These are phyloP conservation scores for Micractinium conductrix DNA, from an alignment of 139 green algal species.

Conservation along the genomic window DNA sequence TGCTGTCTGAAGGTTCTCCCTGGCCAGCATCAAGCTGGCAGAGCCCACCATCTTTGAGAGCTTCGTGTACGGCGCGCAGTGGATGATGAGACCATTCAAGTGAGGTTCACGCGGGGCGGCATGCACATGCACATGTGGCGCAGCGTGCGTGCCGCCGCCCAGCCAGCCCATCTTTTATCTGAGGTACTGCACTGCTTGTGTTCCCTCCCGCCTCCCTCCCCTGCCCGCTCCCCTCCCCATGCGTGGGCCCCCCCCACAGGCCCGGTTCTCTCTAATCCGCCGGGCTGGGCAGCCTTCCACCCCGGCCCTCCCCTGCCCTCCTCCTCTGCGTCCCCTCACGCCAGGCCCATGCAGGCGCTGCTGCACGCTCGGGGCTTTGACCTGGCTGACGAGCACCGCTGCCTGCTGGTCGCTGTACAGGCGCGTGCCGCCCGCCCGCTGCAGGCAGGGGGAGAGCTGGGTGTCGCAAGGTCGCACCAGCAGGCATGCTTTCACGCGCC, in stretches of 20 bases:
- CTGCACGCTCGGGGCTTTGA: slow-evolving; percentile 29
- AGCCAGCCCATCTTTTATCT: too few species aligned
- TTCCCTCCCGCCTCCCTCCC: neutral
- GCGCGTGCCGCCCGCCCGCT: too few species aligned
- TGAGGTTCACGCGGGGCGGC: too few species aligned
- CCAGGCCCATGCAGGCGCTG: slow-evolving; percentile 34
- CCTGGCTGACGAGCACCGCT: slow-evolving; percentile 30
- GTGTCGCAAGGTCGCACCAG: too few species aligned
- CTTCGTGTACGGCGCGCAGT: slow-evolving; percentile 43
- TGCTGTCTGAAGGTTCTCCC: slow-evolving; percentile 13
- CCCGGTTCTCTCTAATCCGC: too few species aligned
- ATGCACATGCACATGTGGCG: too few species aligned
- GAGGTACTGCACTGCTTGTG: too few species aligned
- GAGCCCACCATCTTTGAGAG: slow-evolving; percentile 33
- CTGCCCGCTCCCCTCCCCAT: neutral
- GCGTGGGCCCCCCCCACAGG: too few species aligned
- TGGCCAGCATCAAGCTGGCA: slow-evolving; percentile 35
- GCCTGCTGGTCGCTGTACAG: slow-evolving; percentile 33
- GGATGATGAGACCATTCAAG: slow-evolving; percentile 46
- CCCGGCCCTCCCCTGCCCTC: neutral
- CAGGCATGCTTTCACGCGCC: too few species aligned
- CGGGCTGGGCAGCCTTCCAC: neutral
- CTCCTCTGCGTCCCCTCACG: neutral
- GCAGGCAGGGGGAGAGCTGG: too few species aligned
- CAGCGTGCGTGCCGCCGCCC: too few species aligned